Evolutionary conservation across 2,329 filamentous ascomycete species (phyloP).

Genomic region (Aspergillus sp.): DNA sequence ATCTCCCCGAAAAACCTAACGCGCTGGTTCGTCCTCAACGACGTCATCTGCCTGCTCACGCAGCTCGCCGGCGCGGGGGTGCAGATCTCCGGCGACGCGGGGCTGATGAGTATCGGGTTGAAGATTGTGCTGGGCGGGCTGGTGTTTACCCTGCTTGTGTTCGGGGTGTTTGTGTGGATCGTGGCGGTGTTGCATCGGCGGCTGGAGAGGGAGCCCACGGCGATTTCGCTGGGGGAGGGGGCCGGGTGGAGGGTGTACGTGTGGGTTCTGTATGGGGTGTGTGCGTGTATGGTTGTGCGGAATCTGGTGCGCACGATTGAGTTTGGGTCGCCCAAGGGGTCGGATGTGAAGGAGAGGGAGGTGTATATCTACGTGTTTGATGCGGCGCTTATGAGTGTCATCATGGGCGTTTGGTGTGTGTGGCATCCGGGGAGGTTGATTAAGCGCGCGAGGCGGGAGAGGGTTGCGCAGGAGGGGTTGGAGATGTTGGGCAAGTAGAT

Average conservation of each 20-base stretch:
- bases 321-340: conserved; percentile 26
- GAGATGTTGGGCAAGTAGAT: not conserved
- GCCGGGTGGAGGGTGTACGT: conserved; percentile 35
- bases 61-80: conserved; percentile 39
- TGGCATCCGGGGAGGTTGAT: conserved; percentile 31
- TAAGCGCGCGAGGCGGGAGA: not conserved
- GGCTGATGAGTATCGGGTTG: conserved; percentile 28
- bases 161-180: conserved; percentile 32
- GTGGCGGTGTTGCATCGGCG: conserved; percentile 31
- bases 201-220: conserved; percentile 22
- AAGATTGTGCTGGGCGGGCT: conserved; percentile 36
- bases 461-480: not conserved
- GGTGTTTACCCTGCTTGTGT: conserved; percentile 35
- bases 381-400: conserved; percentile 33
- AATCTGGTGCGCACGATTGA: conserved; percentile 36
- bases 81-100: conserved; percentile 30
- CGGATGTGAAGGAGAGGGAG: conserved; percentile 30
- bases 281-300: conserved; percentile 32
- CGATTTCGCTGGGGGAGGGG: conserved; percentile 18
- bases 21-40: conserved; percentile 42
- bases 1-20: conserved; percentile 45
- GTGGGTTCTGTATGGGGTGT: conserved; percentile 32
- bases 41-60: conserved; percentile 40
- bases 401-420: conserved; percentile 27
- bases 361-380: conserved; percentile 40